phyloP scores from a whole-genome alignment of 2,329 filamentous ascomycete genomes.

The Fusarium sp. region DNA sequence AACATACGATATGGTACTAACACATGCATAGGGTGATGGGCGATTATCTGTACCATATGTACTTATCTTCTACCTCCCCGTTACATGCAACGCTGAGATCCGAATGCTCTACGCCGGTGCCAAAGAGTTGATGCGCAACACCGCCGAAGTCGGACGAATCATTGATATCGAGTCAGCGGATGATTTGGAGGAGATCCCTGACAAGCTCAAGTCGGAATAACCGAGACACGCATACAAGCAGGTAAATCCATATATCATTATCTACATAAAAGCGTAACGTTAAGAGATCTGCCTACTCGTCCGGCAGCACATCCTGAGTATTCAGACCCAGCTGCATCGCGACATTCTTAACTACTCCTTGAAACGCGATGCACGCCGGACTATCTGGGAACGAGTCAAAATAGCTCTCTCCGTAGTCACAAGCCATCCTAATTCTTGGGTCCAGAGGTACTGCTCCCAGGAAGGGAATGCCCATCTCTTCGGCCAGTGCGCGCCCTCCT shows the following conservation, averaged over 20 bases:
- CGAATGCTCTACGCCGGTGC: conserved; percentile 96
- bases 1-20: conserved; percentile 29
- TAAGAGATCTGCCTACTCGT: conserved; percentile 43
- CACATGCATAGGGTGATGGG: conserved; percentile 74
- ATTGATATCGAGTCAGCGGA: conserved; percentile 86
- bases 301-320: conserved; percentile 64
- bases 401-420: conserved; percentile 97
- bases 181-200: conserved; percentile 85
- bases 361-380: conserved; percentile 86
- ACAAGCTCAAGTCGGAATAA: conserved; percentile 61
- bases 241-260: conserved; percentile 32
- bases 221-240: not conserved
- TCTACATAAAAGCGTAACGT: conserved; percentile 33
- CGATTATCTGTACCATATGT: conserved; percentile 92
- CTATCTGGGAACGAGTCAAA: conserved; percentile 94
- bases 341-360: conserved; percentile 81
- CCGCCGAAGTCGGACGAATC: conserved; percentile 87
- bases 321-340: conserved; percentile 74
- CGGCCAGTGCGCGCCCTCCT: conserved; percentile 82
- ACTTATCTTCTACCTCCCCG: conserved; percentile 92
- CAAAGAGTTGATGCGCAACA: conserved; percentile 95
- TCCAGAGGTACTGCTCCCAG: conserved; percentile 91
- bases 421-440: conserved; percentile 94
- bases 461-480: conserved; percentile 90
- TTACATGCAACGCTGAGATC: conserved; percentile 87